Conservation (phyloP, 345 rosid species). For the Camelina sativa region DNA sequence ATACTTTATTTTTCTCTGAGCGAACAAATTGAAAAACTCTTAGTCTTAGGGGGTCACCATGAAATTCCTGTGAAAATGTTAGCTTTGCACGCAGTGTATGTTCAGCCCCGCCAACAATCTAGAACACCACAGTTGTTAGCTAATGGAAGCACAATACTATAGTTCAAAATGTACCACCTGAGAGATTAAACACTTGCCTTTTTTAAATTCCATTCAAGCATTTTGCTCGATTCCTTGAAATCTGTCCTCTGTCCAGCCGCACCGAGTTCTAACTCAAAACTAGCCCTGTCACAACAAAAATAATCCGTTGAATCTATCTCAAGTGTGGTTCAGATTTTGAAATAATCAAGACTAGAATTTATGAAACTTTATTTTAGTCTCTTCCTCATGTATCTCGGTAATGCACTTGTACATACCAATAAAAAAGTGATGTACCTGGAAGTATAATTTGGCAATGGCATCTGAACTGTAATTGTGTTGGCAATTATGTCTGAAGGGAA, state of each 20-base stretch:
- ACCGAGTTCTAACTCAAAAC: conserved; percentile 86
- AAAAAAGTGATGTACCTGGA: conserved; percentile 59
- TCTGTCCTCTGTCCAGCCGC: conserved; percentile 88
- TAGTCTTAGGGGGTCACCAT: conserved; percentile 53
- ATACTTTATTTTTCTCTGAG: neutral
- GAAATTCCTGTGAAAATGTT: conserved; percentile 90
- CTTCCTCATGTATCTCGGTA: neutral
- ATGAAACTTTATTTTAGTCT: neutral
- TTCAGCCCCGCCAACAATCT: conserved; percentile 95
- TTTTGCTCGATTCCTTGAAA: conserved; percentile 85
- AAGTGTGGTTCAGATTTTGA: neutral
- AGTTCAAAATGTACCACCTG: neutral
- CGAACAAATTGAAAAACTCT: neutral
- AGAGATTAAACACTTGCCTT: conserved; percentile 56
- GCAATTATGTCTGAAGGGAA: conserved; percentile 80
- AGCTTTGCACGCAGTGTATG: conserved; percentile 90
- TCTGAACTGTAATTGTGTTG: conserved; percentile 78
- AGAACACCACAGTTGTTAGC: conserved; percentile 36
- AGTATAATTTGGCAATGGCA: conserved; percentile 95
- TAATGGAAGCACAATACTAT: conserved; percentile 2
- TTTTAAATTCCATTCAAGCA: conserved; percentile 90
- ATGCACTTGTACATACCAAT: conserved; percentile 1
- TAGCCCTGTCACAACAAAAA: conserved; percentile 58
- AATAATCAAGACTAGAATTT: neutral
- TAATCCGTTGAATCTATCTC: conserved; percentile 2